These are phyloP conservation scores for Xylaria sp. DNA, from an alignment of 2,329 filamentous ascomycete species.

Conservation along the genomic window DNA sequence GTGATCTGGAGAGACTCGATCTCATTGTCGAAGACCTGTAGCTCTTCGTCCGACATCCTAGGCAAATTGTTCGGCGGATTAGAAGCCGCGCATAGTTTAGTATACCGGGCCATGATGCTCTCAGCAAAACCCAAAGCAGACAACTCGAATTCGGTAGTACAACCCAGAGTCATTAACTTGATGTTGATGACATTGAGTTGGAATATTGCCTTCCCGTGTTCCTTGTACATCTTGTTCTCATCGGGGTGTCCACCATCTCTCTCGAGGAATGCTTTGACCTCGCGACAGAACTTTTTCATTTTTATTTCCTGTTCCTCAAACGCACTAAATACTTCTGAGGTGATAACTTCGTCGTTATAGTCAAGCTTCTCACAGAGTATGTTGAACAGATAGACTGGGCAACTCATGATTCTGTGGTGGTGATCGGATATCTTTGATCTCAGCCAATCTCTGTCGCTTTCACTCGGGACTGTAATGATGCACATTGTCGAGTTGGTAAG, in stretches of 20 bases:
- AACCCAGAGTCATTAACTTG: conserved; percentile 14
- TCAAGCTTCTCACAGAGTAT: conserved; percentile 17
- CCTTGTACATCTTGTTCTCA: conserved; percentile 9
- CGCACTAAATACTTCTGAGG: too few relatives aligned
- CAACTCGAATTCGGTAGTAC: conserved; percentile 18
- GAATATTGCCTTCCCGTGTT: conserved; percentile 8
- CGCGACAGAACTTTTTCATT: too few relatives aligned
- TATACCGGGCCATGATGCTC: conserved; percentile 21
- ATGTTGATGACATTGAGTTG: conserved; percentile 14
- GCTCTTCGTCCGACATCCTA: conserved; percentile 14
- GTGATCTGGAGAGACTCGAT: conserved; percentile 15
- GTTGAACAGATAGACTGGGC: conserved; percentile 26
- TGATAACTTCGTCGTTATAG: conserved; percentile 7
- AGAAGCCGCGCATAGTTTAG: conserved; percentile 10
- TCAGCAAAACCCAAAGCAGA: conserved; percentile 21
- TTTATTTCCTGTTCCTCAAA: too few relatives aligned
- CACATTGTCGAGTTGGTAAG: conserved; percentile 21
- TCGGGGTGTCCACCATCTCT: background rate
- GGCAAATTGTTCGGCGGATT: conserved; percentile 8
- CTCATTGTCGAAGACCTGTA: conserved; percentile 11
- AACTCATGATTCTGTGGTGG: conserved; percentile 4
- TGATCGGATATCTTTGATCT: background rate
- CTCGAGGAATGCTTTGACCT: too few relatives aligned
- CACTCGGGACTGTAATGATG: conserved; percentile 19
- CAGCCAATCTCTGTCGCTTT: conserved; percentile 12